Evolutionary conservation across 140 eudicot species (phyloP).

Genomic region (Bidens hawaiensis): DNA sequence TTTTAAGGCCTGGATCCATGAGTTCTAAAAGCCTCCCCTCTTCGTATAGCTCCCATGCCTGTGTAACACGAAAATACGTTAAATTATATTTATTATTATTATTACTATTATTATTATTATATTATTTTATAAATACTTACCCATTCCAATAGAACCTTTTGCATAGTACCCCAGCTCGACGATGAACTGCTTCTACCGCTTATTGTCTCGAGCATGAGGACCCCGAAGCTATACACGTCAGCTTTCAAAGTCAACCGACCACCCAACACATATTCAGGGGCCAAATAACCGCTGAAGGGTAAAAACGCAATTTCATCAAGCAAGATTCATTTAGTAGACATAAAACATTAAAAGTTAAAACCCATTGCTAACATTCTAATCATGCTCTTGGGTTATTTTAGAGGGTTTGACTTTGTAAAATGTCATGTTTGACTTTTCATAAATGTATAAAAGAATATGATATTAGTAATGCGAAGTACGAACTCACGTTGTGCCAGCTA

Average conservation of each 20-base stretch:
- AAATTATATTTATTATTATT: not conserved
- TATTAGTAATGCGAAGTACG: not conserved
- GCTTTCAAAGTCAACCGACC: constrained; percentile 88
- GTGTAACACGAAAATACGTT: not conserved
- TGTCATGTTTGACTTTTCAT: too few relatives aligned
- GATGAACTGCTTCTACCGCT: constrained; percentile 68
- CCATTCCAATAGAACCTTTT: constrained; percentile 65
- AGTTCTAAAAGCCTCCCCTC: constrained; percentile 64
- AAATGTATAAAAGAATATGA: not conserved
- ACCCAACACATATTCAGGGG: constrained; percentile 89
- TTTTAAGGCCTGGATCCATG: constrained; percentile 66
- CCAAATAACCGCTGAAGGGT: constrained; percentile 76
- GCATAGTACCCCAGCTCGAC: constrained; percentile 47
- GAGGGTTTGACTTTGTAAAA: too few relatives aligned
- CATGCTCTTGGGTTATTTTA: too few relatives aligned
- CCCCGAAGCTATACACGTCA: constrained; percentile 94
- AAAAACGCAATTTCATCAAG: constrained; percentile 2
- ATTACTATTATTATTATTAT: too few relatives aligned
- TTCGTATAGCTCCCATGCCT: constrained; percentile 87
- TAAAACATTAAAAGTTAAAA: too few relatives aligned
- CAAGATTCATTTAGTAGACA: not conserved
- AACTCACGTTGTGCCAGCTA: constrained; percentile 94
- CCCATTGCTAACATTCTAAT: too few relatives aligned
- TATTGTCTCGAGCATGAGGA: constrained; percentile 70
- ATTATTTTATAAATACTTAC: too few relatives aligned